Evolutionary conservation across 75 land plant genomes (phyloP).

Genomic region (Azolla pinnata): DNA sequence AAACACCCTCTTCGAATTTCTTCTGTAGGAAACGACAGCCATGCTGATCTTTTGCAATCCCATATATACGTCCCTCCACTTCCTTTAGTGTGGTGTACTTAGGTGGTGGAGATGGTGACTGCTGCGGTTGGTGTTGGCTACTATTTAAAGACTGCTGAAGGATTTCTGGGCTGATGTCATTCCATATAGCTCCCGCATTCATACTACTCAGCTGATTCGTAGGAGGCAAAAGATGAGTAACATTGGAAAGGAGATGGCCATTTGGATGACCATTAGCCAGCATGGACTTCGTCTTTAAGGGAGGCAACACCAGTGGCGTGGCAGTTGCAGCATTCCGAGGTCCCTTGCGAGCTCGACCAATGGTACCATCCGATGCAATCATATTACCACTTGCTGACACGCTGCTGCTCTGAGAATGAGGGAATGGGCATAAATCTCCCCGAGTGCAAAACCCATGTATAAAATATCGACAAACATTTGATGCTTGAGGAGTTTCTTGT

Average conservation of each 20-base stretch:
- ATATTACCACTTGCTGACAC: not conserved
- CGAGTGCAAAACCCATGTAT: conserved; percentile 28
- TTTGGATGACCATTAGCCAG: not conserved
- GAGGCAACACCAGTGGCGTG: not conserved
- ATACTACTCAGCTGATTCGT: not conserved
- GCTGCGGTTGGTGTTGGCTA: not conserved
- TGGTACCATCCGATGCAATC: not conserved
- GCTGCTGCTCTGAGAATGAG: conserved; percentile 4
- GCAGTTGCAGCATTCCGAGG: not conserved
- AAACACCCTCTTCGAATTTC: conserved; percentile 33
- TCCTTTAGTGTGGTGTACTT: conserved; percentile 31
- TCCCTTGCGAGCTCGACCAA: not conserved
- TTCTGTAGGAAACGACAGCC: conserved; percentile 38
- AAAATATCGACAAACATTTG: conserved; percentile 24
- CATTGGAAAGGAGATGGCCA: too few relatives aligned
- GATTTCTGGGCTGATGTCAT: not conserved
- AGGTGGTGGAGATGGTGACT: conserved; percentile 17
- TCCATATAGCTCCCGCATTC: not conserved
- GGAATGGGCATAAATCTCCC: conserved; percentile 21
- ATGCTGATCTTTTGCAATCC: conserved; percentile 37
- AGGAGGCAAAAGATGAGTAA: too few relatives aligned
- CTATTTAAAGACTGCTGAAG: too few relatives aligned
- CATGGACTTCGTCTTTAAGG: not conserved
- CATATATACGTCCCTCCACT: conserved; percentile 34
- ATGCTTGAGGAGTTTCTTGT: too few relatives aligned